A percentile compares a stretch with the other conserved stretches of the same genome.
Evolutionary conservation across 2,329 filamentous ascomycete species (phyloP).

Genomic region (Penicillium janthinellum): DNA sequence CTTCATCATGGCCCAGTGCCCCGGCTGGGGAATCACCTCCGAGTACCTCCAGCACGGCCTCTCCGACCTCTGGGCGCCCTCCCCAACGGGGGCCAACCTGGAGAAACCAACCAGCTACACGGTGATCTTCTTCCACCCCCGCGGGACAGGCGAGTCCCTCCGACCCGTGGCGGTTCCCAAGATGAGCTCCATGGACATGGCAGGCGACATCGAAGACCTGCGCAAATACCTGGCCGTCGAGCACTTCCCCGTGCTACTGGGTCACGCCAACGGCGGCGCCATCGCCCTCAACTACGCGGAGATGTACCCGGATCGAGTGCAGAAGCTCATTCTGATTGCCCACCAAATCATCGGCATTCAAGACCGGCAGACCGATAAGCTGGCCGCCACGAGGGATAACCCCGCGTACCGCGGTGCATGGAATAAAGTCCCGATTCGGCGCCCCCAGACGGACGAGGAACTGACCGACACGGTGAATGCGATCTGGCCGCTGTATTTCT

Average conservation of each 20-base stretch:
- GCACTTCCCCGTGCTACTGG: conserved; percentile 21
- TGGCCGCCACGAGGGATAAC: conserved; percentile 14
- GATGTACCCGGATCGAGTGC: conserved; percentile 23
- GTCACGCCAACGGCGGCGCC: conserved; percentile 32
- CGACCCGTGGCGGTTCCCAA: conserved; percentile 6
- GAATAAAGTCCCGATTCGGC: not conserved
- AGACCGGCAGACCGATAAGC: conserved; percentile 5
- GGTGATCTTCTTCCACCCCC: conserved; percentile 30
- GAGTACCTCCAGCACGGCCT: conserved; percentile 25
- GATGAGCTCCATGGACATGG: conserved; percentile 29
- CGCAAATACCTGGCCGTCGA: conserved; percentile 26
- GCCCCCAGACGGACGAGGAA: conserved; percentile 19
- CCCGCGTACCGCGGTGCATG: conserved; percentile 19
- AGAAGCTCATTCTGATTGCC: conserved; percentile 27
- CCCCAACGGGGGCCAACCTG: not conserved
- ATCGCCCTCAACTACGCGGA: conserved; percentile 34
- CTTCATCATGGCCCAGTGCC: conserved; percentile 26
- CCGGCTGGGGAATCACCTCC: conserved; percentile 30
- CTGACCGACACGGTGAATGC: conserved; percentile 18
- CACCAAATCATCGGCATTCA: conserved; percentile 26
- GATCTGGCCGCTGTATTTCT: conserved; percentile 31
- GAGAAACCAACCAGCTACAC: conserved; percentile 9
- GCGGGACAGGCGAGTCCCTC: conserved; percentile 27
- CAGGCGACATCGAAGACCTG: conserved; percentile 29
- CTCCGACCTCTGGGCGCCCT: conserved; percentile 13